Conservation (phyloP, 2,329 filamentous ascomycete genomes). For the Curvularia lunata region DNA sequence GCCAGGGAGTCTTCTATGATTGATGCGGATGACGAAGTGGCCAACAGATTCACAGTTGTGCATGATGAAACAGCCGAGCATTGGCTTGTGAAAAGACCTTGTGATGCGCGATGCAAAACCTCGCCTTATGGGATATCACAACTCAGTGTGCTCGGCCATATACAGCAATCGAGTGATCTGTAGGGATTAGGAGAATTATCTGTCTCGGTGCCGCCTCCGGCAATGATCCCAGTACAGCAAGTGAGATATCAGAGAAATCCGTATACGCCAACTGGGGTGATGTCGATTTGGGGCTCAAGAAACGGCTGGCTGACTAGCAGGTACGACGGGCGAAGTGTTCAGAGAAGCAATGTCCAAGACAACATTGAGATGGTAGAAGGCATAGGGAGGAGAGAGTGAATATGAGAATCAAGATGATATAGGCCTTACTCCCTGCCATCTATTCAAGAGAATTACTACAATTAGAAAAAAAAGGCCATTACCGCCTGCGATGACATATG, state of each 20-base stretch:
- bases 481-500: not conserved
- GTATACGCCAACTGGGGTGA: conserved; percentile 6
- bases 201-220: not conserved
- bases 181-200: not conserved
- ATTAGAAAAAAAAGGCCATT: not conserved
- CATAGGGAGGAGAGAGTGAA: not conserved
- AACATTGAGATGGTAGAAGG: conserved; percentile 4
- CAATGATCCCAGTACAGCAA: not conserved
- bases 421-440: not conserved
- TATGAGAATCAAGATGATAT: no score
- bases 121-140: not conserved
- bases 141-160: not conserved
- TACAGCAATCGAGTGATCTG: not conserved
- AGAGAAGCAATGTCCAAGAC: conserved; percentile 1
- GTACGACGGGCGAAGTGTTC: conserved; percentile 5
- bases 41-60: not conserved
- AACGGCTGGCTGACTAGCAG: not conserved
- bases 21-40: not conserved
- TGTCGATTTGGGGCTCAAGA: conserved; percentile 6
- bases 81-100: not conserved
- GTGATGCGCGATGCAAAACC: not conserved
- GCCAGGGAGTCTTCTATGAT: conserved; percentile 15
- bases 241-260: conserved; percentile 7
- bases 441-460: not conserved
- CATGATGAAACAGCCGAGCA: not conserved